These are phyloP conservation scores for Eruca vesicaria DNA, from an alignment of 441 rosid species.

Conservation along the genomic window DNA sequence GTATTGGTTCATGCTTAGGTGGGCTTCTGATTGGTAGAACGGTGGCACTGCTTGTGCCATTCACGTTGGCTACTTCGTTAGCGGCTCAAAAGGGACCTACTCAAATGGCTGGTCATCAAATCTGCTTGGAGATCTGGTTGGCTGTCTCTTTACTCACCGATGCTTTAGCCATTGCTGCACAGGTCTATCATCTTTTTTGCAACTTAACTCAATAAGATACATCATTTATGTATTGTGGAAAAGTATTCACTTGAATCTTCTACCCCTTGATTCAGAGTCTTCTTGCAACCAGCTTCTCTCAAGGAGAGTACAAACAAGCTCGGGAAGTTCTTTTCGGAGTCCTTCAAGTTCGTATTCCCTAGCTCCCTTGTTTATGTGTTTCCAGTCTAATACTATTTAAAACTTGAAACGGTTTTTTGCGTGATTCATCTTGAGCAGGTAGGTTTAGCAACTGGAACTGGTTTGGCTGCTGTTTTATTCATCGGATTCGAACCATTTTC, in stretches of 20 bases:
- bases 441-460: constrained; percentile 73
- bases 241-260: neutral
- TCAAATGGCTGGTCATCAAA: constrained; percentile 96
- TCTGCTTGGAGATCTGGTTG: constrained; percentile 89
- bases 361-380: neutral
- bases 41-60: constrained; percentile 69
- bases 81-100: constrained; percentile 86
- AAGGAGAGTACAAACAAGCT: constrained; percentile 73
- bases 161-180: constrained; percentile 96
- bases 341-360: constrained; percentile 52
- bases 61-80: constrained; percentile 86
- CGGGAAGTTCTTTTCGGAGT: constrained; percentile 60
- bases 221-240: neutral
- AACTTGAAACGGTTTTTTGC: neutral
- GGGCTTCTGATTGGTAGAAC: constrained; percentile 95
- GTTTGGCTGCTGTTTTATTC: constrained; percentile 64
- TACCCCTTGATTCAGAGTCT: constrained; percentile 61
- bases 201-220: neutral
- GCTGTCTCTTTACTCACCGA: constrained; percentile 89
- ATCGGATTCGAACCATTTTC: constrained; percentile 77
- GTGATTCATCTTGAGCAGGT: constrained; percentile 47
- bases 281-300: constrained; percentile 70
- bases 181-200: constrained; percentile 43
- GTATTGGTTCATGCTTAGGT: constrained; percentile 40
- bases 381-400: neutral